A percentile compares a stretch with the other conserved stretches of the same genome.
phyloP scores from a whole-genome alignment of 106 monocot species.

The Chionographis japonica region DNA sequence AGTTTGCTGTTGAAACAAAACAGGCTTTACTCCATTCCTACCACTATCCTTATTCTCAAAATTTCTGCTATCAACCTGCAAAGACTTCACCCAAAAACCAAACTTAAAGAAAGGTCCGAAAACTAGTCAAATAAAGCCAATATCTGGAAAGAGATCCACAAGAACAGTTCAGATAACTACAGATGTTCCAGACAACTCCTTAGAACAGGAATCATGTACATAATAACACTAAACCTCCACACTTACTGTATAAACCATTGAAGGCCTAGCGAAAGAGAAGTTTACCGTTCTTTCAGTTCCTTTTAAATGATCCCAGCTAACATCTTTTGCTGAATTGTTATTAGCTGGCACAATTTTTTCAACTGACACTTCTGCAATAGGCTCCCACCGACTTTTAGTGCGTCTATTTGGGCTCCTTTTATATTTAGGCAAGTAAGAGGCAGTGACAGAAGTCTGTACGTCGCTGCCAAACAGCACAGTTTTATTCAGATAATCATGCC shows the following conservation, averaged over 20 bases:
- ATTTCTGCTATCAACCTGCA: constrained; percentile 25
- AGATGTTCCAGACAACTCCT: not conserved
- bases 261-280: not conserved
- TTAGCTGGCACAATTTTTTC: constrained; percentile 29
- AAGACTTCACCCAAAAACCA: constrained; percentile 2
- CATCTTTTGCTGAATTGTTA: constrained; percentile 24
- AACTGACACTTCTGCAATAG: constrained; percentile 49
- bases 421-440: constrained; percentile 30
- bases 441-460: constrained; percentile 24
- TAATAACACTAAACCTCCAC: too few relatives aligned
- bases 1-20: constrained; percentile 39
- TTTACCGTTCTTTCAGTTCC: constrained; percentile 43
- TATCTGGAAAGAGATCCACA: not conserved
- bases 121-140: not conserved
- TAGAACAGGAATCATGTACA: not conserved
- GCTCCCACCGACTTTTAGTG: constrained; percentile 93
- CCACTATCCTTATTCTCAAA: constrained; percentile 22
- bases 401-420: constrained; percentile 57
- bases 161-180: not conserved
- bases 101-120: not conserved
- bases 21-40: constrained; percentile 42
- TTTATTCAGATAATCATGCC: constrained; percentile 3
- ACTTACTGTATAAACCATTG: not conserved
- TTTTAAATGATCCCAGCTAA: constrained; percentile 15
- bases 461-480: constrained; percentile 27